Evolutionary conservation across 1,139 yeast genomes (phyloP).

Genomic region (Eremothecium coryli): DNA sequence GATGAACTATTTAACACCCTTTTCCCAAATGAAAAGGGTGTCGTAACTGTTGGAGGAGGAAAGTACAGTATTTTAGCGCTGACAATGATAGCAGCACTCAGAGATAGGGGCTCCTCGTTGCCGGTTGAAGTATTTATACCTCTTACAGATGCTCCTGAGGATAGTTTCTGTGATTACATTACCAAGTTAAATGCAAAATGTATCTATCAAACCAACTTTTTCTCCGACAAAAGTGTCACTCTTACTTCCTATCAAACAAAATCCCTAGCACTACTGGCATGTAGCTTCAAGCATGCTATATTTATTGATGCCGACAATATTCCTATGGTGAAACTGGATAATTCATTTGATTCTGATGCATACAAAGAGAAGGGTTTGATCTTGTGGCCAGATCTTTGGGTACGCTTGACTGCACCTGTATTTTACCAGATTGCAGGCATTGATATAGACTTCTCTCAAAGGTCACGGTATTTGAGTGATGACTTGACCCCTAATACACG

Average conservation of each 20-base stretch:
- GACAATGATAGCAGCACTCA: slow-evolving; percentile 44
- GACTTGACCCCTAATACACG: slow-evolving; percentile 21
- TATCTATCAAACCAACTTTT: slow-evolving; percentile 22
- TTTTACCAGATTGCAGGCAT: slow-evolving; percentile 49
- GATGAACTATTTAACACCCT: slow-evolving; percentile 6
- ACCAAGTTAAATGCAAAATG: slow-evolving; percentile 47
- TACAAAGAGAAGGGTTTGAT: slow-evolving; percentile 33
- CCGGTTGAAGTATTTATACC: slow-evolving; percentile 59
- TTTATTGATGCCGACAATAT: slow-evolving; percentile 63
- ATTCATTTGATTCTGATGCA: slow-evolving; percentile 35
- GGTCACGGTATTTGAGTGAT: slow-evolving; percentile 22
- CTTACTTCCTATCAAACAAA: slow-evolving; percentile 54
- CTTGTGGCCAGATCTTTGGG: slow-evolving; percentile 73
- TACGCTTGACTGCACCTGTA: slow-evolving; percentile 50
- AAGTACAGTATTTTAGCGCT: slow-evolving; percentile 47
- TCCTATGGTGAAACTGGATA: slow-evolving; percentile 47
- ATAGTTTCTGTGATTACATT: slow-evolving; percentile 30
- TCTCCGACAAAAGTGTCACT: slow-evolving; percentile 22
- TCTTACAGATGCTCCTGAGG: slow-evolving; percentile 39
- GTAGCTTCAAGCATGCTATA: slow-evolving; percentile 49
- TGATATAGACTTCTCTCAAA: slow-evolving; percentile 23
- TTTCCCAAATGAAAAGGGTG: slow-evolving; percentile 41
- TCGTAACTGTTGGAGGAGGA: slow-evolving; percentile 57
- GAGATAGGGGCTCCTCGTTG: slow-evolving; percentile 44
- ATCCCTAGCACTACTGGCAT: slow-evolving; percentile 49